These are phyloP conservation scores for Blastobotrys capitulatus DNA, from an alignment of 1,139 yeast species.

Conservation along the genomic window DNA sequence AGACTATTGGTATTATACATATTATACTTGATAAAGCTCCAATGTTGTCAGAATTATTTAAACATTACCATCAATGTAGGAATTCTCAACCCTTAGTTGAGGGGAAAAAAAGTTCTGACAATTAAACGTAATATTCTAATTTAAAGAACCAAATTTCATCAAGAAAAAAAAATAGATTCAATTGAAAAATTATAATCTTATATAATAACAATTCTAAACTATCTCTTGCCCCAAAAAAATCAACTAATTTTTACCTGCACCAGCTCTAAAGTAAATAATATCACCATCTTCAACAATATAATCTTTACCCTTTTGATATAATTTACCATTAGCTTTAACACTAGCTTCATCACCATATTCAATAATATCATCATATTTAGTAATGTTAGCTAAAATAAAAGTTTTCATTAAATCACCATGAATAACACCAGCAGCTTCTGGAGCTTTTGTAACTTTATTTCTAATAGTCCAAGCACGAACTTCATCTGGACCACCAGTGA, in stretches of 20 bases:
- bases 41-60: no score
- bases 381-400: slow-evolving; percentile 80
- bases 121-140: no score
- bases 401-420: slow-evolving; percentile 85
- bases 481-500: slow-evolving; percentile 87
- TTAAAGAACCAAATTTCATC: no score
- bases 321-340: slow-evolving; percentile 91
- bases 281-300: slow-evolving; percentile 92
- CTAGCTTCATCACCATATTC: slow-evolving; percentile 89
- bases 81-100: no score
- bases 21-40: no score
- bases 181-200: no score
- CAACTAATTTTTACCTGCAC: slow-evolving; percentile 77
- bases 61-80: no score
- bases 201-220: no score
- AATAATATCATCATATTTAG: slow-evolving; percentile 63
- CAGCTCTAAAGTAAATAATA: slow-evolving; percentile 89
- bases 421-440: slow-evolving; percentile 91
- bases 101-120: no score
- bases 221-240: no score
- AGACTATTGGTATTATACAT: no score
- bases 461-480: slow-evolving; percentile 79
- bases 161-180: no score
- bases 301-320: slow-evolving; percentile 92
- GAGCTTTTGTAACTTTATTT: slow-evolving; percentile 69